Base-by-base conservation (phyloP, 768 basidiomycete genomes). In the Xerocomellus intermedius region DNA sequence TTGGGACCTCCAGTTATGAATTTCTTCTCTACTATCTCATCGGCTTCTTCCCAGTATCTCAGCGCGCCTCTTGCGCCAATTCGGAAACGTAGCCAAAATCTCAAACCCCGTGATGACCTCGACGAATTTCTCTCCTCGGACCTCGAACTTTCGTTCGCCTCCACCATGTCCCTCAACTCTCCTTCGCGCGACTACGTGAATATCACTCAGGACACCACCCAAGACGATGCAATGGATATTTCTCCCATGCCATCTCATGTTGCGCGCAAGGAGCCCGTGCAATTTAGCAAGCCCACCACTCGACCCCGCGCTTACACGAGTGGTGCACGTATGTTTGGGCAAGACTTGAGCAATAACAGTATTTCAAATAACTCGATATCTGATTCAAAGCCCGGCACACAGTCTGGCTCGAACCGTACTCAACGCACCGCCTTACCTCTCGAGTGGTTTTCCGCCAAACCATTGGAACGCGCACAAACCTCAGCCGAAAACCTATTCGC, bases 121-220 rank as follows among this genome's bases (percentile, higher is more conserved):
- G 84, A 89, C 57, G 83, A 86, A 41, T 85, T 83, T 64, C 76
- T 84, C 48, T 82, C 84, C 33, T 86, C 86, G n/a, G 89, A 89
- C 64, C 79, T 91, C 45, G 91, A 93, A 67, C 74, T 84, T 37
- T 91, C 90, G 28, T 93, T 93, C 65, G 88, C 88, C 8, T 91
- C 89, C 30, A 89, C 81, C 56, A 85, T 92, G 69, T 93, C 91
- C 8, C 74, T 93, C 44, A 79, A 88, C 64, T 89, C 89, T 26
- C 87, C 90, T 33, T 77, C 83, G 14, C 78, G 73, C 46, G 76
- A 81, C 28, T 65, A 74, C 48, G 62, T 77, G 50, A 69, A 73
- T 36, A 73, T 85, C 45, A 63, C 78, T 8, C 73, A 78, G 30
- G 83, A 84, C 24, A 73, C 71, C 60, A 77, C 74, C 39, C 77